Base-by-base conservation (phyloP, 169 alveolate species). In the Babesia ovata region DNA sequence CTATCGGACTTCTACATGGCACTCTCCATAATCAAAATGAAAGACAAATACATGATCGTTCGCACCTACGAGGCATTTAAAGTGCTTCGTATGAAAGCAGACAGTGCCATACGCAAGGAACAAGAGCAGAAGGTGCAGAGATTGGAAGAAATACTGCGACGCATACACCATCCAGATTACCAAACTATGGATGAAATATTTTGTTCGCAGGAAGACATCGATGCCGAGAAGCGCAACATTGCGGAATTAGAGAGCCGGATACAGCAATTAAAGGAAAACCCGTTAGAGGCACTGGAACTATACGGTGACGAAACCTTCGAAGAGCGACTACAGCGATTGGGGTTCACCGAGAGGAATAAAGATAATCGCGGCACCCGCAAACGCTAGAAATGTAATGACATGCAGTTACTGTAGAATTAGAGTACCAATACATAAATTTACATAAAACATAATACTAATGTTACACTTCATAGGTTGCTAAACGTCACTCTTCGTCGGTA, bases 1-100 rank as follows among this genome's bases (percentile, higher is more conserved):
- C 87, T 86, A 12, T 79, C 92, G 28, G 92, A 86, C 66, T 86
- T 86, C 48, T 79, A 86, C 59, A 76, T 86, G 67, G 83, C 92
- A 12, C 65, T 86, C 48, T 81, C 89, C 21, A 86, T 81, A 52
- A 79, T 86, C 26, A 86, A 79, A 70, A 67, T 86, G 86, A 81
- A 81, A 58, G 92, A 86, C 45, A 71, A 65, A 29, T 67, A 77
- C 58, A 59, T 48, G 52, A 76, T 86, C 49, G 86, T 76, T 59
- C 82, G 63, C 50, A 81, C 79, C 36, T 86, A 81, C 75, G 63
- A 70, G 53, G 58, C 73, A 45, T 86, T 79, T 74, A 81, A 70
- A 65, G 89, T 82, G 28, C 70, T 71, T 22, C 71, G 81, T 28
- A 61, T 59, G 66, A 69, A 71, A 53, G 89, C 71, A 48, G 84